These are phyloP conservation scores for Diaporthe velutina DNA, from an alignment of 2,329 filamentous ascomycete genomes.

Conservation along the genomic window DNA sequence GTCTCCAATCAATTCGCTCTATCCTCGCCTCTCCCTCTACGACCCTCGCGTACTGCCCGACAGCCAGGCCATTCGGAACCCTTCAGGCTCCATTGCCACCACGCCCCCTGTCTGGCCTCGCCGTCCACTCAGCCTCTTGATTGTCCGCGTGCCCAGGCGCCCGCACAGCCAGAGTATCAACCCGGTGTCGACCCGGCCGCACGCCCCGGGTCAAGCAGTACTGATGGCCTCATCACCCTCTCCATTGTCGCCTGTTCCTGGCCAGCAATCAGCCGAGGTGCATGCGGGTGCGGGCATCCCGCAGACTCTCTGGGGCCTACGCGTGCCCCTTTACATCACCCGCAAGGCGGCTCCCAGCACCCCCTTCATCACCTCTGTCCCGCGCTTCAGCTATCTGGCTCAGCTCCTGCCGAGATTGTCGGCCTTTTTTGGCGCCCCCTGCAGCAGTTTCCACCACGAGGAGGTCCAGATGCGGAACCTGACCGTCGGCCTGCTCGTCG, in stretches of 20 bases:
- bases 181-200: not conserved
- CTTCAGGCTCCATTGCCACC: constrained; percentile 18
- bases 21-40: not conserved
- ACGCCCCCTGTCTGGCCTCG: not conserved
- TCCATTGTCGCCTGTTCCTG: constrained; percentile 18
- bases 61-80: constrained; percentile 8
- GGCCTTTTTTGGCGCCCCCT: constrained; percentile 65
- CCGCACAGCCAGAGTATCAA: not conserved
- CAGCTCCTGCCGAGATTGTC: constrained; percentile 68
- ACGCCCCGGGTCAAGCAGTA: not conserved
- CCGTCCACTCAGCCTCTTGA: not conserved
- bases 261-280: constrained; percentile 24
- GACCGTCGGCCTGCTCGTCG: constrained; percentile 66
- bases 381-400: constrained; percentile 71
- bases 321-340: constrained; percentile 67
- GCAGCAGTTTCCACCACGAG: constrained; percentile 71
- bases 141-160: not conserved
- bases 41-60: not conserved
- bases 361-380: constrained; percentile 66
- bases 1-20: not conserved
- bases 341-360: constrained; percentile 60
- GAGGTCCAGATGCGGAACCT: constrained; percentile 66
- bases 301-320: constrained; percentile 66
- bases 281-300: constrained; percentile 49
- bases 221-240: constrained; percentile 33